Evolutionary conservation across 495 filamentous ascomycete species (phyloP).

Genomic region (Penicillium flavigenum): DNA sequence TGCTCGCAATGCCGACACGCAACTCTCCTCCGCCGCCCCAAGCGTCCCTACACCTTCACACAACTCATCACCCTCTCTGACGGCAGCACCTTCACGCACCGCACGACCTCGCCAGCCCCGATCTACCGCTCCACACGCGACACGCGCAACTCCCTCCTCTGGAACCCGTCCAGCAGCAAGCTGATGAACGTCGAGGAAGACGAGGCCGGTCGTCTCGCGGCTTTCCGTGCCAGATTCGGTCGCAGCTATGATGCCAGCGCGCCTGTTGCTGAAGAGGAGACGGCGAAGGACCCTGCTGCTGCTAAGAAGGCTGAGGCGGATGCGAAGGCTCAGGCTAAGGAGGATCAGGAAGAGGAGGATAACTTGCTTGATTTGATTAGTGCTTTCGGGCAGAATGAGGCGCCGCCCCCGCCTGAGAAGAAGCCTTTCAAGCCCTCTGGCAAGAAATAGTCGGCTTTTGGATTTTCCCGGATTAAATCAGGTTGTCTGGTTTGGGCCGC

Average conservation of each 20-base stretch:
- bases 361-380: slow-evolving; percentile 71
- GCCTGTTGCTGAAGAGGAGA: slow-evolving; percentile 21
- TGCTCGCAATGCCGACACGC: slow-evolving; percentile 69
- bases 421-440: slow-evolving; percentile 17
- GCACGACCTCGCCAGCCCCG: slow-evolving; percentile 80
- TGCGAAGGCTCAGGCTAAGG: slow-evolving; percentile 32
- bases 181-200: slow-evolving; percentile 88
- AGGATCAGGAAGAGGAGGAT: slow-evolving; percentile 51
- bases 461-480: background rate
- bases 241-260: slow-evolving; percentile 71
- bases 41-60: slow-evolving; percentile 93
- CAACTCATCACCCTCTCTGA: slow-evolving; percentile 94
- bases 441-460: slow-evolving; percentile 28
- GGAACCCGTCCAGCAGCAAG: slow-evolving; percentile 80
- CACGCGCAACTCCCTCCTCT: slow-evolving; percentile 80
- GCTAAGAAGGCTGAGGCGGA: slow-evolving; percentile 29
- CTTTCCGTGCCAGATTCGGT: slow-evolving; percentile 83
- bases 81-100: slow-evolving; percentile 80
- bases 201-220: slow-evolving; percentile 85
- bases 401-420: slow-evolving; percentile 29
- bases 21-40: slow-evolving; percentile 81
- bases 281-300: slow-evolving; percentile 32
- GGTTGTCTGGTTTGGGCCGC: slow-evolving; percentile 6
- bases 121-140: slow-evolving; percentile 79
- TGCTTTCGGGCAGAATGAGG: slow-evolving; percentile 53